Percentiles rank a stretch among this genome's conserved stretches.
These are phyloP conservation scores for Nannizziopsis arthrosporioides DNA, from an alignment of 2,329 filamentous ascomycete species.

Conservation along the genomic window DNA sequence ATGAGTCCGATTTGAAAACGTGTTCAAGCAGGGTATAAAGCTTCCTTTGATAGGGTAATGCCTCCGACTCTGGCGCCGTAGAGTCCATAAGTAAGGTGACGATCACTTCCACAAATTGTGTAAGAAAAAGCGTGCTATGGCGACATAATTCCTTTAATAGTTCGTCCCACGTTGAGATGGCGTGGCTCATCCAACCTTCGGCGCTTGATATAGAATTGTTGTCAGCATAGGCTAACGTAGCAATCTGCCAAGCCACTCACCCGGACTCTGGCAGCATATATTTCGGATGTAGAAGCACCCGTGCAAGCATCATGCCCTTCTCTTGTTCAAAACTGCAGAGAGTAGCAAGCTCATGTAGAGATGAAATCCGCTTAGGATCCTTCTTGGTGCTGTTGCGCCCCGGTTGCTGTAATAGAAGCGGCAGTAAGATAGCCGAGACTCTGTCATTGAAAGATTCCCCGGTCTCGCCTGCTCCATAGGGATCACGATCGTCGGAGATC, in stretches of 20 bases:
- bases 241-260: slow-evolving; percentile 5
- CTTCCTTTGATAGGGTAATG: slow-evolving; percentile 31
- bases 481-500: background rate
- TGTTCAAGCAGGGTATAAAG: slow-evolving; percentile 41
- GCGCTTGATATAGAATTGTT: slow-evolving; percentile 15
- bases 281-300: slow-evolving; percentile 7
- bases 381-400: background rate
- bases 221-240: slow-evolving; percentile 6
- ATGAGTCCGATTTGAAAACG: slow-evolving; percentile 32
- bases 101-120: slow-evolving; percentile 31
- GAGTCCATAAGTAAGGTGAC: slow-evolving; percentile 25
- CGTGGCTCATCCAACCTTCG: slow-evolving; percentile 21
- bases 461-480: background rate
- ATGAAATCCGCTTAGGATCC: background rate
- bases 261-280: slow-evolving; percentile 10
- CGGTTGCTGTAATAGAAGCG: background rate
- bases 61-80: slow-evolving; percentile 16
- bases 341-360: slow-evolving; percentile 5
- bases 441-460: background rate
- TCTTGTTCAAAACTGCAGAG: slow-evolving; percentile 8
- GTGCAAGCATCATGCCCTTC: background rate
- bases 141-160: slow-evolving; percentile 29
- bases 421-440: slow-evolving; percentile 6
- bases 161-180: slow-evolving; percentile 28
- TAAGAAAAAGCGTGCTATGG: slow-evolving; percentile 26